phyloP scores from a whole-genome alignment of 805 yeast species.

The Spathaspora sp. region DNA sequence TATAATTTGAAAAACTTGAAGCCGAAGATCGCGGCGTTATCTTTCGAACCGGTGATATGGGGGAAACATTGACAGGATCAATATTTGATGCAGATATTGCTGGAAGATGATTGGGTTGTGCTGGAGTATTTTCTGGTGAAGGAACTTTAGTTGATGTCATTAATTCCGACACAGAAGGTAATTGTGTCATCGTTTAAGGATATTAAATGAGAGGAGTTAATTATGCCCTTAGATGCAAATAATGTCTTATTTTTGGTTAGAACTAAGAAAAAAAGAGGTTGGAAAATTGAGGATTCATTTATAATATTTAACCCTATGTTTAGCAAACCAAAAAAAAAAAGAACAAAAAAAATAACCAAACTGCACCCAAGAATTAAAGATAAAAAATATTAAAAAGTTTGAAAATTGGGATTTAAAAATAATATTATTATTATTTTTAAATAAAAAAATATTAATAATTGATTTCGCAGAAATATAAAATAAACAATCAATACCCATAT shows the following conservation, averaged over 20 bases:
- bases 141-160: slow-evolving; percentile 14
- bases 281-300: background rate
- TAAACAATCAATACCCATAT: background rate
- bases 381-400: background rate
- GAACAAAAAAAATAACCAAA: background rate
- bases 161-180: slow-evolving; percentile 24
- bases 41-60: slow-evolving; percentile 3
- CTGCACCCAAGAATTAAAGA: background rate
- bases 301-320: background rate
- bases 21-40: slow-evolving; percentile 4
- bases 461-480: background rate
- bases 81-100: background rate
- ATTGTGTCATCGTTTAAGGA: slow-evolving; percentile 11
- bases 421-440: background rate
- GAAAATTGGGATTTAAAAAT: background rate
- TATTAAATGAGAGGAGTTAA: background rate
- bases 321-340: background rate
- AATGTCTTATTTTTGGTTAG: background rate
- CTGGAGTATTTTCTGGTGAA: slow-evolving; percentile 5
- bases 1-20: slow-evolving; percentile 1
- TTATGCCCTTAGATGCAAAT: background rate
- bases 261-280: background rate
- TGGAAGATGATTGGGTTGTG: background rate
- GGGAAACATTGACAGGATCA: slow-evolving; percentile 1
- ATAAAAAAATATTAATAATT: background rate